Conservation (phyloP, 169 alveolate species). For the Cryptosporidium bovis region DNA sequence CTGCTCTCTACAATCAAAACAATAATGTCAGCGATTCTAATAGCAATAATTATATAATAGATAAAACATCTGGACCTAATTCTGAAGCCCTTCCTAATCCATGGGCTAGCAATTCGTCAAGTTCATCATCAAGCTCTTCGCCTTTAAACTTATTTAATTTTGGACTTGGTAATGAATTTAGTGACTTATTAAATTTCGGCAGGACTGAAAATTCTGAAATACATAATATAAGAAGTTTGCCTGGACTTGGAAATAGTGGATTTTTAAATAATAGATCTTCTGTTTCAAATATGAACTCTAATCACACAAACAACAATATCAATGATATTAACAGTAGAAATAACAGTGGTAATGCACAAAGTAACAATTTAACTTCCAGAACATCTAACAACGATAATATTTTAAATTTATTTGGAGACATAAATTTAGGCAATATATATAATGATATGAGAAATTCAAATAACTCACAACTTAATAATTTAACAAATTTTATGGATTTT, state of each 20-base stretch:
- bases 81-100: constrained; percentile 76
- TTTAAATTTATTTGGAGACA: background rate
- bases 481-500: constrained; percentile 13
- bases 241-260: background rate
- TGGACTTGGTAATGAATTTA: background rate
- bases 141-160: background rate
- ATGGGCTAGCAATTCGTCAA: constrained; percentile 16
- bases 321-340: background rate
- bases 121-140: background rate
- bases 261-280: background rate
- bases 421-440: background rate
- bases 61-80: constrained; percentile 74
- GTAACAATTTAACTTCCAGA: background rate
- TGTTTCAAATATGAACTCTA: background rate
- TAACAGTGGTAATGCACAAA: background rate
- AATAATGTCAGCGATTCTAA: background rate
- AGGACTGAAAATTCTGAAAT: background rate
- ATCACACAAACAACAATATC: background rate
- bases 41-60: constrained; percentile 31
- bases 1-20: constrained; percentile 68
- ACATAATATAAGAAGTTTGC: background rate
- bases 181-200: background rate
- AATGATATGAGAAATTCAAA: background rate
- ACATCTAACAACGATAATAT: background rate
- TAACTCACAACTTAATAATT: constrained; percentile 5